Percentiles rank a stretch among this genome's conserved stretches.
phyloP scores from a whole-genome alignment of 73 alveolate genomes.

The Effrenium voratum region DNA sequence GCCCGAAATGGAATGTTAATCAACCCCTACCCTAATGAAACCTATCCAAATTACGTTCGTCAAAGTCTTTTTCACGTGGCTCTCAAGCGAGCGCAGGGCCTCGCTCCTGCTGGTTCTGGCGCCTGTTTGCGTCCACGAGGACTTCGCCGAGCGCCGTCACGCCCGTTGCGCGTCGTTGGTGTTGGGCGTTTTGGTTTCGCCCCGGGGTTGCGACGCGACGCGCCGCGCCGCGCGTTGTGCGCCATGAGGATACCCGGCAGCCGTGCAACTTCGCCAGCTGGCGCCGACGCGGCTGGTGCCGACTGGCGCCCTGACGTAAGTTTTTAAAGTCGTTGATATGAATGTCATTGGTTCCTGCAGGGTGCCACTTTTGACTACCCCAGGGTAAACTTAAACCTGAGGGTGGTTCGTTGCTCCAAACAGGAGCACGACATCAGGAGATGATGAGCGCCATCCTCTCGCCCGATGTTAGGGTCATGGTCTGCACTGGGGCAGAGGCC shows the following conservation, averaged over 20 bases:
- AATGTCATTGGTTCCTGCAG: too few species aligned
- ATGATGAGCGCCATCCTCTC: conserved; percentile 75
- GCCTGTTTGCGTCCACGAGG: conserved; percentile 57
- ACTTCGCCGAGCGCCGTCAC: not conserved
- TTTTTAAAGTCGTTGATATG: too few species aligned
- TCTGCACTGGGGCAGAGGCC: conserved; percentile 70
- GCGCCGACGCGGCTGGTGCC: conserved; percentile 92
- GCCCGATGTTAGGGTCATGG: conserved; percentile 37
- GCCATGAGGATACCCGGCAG: conserved; percentile 4
- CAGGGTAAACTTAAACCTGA: too few species aligned
- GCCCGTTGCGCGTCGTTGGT: not conserved
- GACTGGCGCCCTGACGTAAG: not conserved
- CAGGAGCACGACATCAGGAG: conserved; percentile 28
- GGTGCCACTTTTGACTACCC: too few species aligned
- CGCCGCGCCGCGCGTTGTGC: not conserved
- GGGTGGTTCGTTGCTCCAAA: too few species aligned
- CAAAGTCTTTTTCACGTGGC: too few species aligned
- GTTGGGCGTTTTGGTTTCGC: not conserved
- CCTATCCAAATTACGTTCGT: too few species aligned
- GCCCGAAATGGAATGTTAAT: too few species aligned
- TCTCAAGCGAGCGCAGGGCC: conserved; percentile 7
- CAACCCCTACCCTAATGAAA: too few species aligned
- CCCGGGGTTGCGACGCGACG: not conserved
- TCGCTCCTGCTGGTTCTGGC: conserved; percentile 68
- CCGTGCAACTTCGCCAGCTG: conserved; percentile 67